Evolutionary conservation across 2,329 filamentous ascomycete genomes (phyloP), one percentile per base, ranked within the genome.

Genomic region (Colletotrichum incanum): DNA sequence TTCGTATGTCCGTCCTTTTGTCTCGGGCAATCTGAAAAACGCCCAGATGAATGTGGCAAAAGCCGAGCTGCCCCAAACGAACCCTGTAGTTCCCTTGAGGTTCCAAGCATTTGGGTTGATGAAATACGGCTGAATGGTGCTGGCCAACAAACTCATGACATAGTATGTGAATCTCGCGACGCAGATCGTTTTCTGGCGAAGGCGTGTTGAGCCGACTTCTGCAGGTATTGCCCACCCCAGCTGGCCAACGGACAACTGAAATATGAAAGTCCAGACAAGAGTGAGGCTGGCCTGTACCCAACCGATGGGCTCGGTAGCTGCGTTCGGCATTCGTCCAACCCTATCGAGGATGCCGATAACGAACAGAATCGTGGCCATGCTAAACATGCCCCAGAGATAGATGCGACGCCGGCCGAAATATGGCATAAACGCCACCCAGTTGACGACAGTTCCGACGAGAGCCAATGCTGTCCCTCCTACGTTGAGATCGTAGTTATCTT

Each of bases 381-480:
- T 76, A 2, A 82, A 80, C 43, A 85, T 82, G n/a, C 87, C 87
- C 31, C 76, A 77, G 28, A 86, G 78, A 65, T 88, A 84, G 4
- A 86, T 79, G 1, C 79, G 82, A 4, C 85, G 82, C 23, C 86
- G 82, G 31, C 86, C 86, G 62, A 86, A 82, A 2, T 81, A 76
- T 0, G 78, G 77, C 80, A 85, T 84, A 6, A 69, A 31, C 31
- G 63, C 45, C n/a, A 73, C 59, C 86, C 85, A 88, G 2, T 84
- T 85, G 2, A 81, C 67, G 1, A 86, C 75, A 0, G 84, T 87
- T 2, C 85, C 86, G 3, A 84, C 76, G 80, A 78, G 82, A 74
- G 74, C 84, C 81, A 77, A 85, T 73, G 63, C 81, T 75, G 75
- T 84, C 76, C 74, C 82, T 50, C 68, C 86, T 23, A 87, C 77